A percentile compares a stretch with the other conserved stretches of the same genome.
Evolutionary conservation across 2,329 filamentous ascomycete genomes (phyloP).

Genomic region (Pezicula radicicola): DNA sequence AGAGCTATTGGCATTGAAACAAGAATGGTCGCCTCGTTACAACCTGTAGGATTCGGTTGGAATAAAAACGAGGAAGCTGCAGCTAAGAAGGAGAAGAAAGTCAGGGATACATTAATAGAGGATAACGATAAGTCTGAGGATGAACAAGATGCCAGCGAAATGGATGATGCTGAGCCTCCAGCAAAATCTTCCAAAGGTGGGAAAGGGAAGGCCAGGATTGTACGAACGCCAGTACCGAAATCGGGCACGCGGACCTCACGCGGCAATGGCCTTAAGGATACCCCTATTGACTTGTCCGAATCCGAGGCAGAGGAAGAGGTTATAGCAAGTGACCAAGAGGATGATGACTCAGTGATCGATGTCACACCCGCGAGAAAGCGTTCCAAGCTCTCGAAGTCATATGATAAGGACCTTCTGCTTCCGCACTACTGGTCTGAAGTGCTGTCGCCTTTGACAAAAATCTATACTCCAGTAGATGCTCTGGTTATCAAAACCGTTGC

Average conservation of each 20-base stretch:
- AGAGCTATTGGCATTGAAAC: conserved; percentile 79
- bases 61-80: conserved; percentile 80
- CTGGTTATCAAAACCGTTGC: conserved; percentile 65
- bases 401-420: conserved; percentile 75
- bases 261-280: conserved; percentile 25
- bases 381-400: conserved; percentile 39
- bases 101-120: conserved; percentile 36
- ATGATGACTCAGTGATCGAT: conserved; percentile 59
- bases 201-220: conserved; percentile 21
- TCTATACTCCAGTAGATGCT: conserved; percentile 76
- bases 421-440: conserved; percentile 95
- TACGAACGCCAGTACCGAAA: conserved; percentile 17
- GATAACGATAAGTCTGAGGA: conserved; percentile 18
- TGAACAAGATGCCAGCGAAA: conserved; percentile 9
- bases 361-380: conserved; percentile 29
- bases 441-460: conserved; percentile 76
- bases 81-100: conserved; percentile 27
- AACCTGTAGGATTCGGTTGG: conserved; percentile 88
- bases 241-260: conserved; percentile 16
- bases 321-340: conserved; percentile 49
- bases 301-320: conserved; percentile 48
- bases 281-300: conserved; percentile 41
- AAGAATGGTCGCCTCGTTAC: conserved; percentile 78
- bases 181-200: conserved; percentile 18
- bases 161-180: conserved; percentile 1